A percentile compares a stretch with the other conserved stretches of the same genome.
phyloP scores from a whole-genome alignment of 768 basidiomycete genomes.

The Boletus vinaceobasis region DNA sequence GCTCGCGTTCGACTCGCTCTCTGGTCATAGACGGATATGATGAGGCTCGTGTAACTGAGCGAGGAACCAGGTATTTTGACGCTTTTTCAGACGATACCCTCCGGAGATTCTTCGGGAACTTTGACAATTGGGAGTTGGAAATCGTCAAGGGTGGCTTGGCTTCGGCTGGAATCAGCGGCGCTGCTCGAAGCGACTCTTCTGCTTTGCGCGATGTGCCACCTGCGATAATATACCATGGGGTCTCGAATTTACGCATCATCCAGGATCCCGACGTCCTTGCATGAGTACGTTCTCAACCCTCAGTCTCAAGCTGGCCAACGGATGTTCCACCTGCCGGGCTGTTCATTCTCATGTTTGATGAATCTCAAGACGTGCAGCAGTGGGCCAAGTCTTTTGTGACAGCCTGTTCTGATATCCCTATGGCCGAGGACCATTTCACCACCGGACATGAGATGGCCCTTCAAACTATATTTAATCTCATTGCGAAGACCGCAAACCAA shows the following conservation, averaged over 20 bases:
- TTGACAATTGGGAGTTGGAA: slow-evolving; percentile 64
- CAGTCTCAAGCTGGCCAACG: slow-evolving; percentile 48
- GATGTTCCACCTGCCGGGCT: slow-evolving; percentile 59
- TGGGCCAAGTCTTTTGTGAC: slow-evolving; percentile 56
- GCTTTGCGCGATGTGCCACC: slow-evolving; percentile 44
- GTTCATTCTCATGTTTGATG: slow-evolving; percentile 54
- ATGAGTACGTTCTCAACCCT: slow-evolving; percentile 25
- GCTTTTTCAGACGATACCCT: slow-evolving; percentile 54
- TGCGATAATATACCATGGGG: slow-evolving; percentile 57
- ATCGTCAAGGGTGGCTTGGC: slow-evolving; percentile 50
- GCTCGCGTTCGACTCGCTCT: slow-evolving; percentile 6
- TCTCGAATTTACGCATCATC: slow-evolving; percentile 60
- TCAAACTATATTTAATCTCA: slow-evolving; percentile 33
- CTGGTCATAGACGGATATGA: slow-evolving; percentile 1
- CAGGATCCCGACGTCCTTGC: slow-evolving; percentile 46
- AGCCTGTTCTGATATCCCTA: slow-evolving; percentile 39
- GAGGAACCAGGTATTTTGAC: slow-evolving; percentile 62
- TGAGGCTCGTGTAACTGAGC: slow-evolving; percentile 12
- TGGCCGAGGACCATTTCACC: slow-evolving; percentile 46
- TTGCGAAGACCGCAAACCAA: slow-evolving; percentile 12
- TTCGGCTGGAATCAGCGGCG: slow-evolving; percentile 22
- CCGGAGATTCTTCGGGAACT: slow-evolving; percentile 54
- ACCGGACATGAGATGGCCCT: slow-evolving; percentile 47
- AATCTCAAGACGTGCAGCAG: slow-evolving; percentile 45
- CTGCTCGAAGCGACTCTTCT: slow-evolving; percentile 10